A percentile compares a stretch with the other conserved stretches of the same genome.
phyloP scores from a whole-genome alignment of 768 basidiomycete genomes.

The Trametes cubensis region DNA sequence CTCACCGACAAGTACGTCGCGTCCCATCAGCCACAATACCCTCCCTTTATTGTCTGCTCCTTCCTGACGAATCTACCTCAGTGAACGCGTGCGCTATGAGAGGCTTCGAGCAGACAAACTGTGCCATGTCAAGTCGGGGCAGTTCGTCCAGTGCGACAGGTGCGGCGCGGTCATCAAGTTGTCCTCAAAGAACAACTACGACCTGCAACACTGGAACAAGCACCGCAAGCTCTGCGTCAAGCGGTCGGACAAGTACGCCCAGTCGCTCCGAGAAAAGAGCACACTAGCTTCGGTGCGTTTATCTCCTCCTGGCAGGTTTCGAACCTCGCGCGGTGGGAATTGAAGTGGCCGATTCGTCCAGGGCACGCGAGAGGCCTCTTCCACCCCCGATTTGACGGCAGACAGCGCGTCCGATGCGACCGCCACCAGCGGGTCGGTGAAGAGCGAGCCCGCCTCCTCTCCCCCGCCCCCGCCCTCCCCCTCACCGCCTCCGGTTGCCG shows the following conservation, averaged over 20 bases:
- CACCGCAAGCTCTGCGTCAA: slow-evolving; percentile 64
- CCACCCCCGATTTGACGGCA: slow-evolving; percentile 7
- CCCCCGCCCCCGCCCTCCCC: slow-evolving; percentile 21
- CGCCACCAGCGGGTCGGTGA: slow-evolving; percentile 1
- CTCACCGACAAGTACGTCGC: not conserved
- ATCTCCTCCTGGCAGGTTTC: not conserved
- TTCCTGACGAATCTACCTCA: not conserved
- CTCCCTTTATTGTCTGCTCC: too few relatives aligned
- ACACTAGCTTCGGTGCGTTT: slow-evolving; percentile 5
- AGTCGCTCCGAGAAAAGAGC: slow-evolving; percentile 16
- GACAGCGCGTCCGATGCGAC: slow-evolving; percentile 8
- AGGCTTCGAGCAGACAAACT: slow-evolving; percentile 4
- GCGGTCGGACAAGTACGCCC: slow-evolving; percentile 36
- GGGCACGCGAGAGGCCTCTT: not conserved
- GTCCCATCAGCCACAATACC: too few relatives aligned
- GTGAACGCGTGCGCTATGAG: slow-evolving; percentile 7
- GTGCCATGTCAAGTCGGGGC: slow-evolving; percentile 2
- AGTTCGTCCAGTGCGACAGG: slow-evolving; percentile 45
- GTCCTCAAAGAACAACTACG: slow-evolving; percentile 66
- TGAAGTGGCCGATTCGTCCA: not conserved
- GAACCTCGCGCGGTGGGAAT: not conserved
- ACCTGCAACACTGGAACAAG: slow-evolving; percentile 67
- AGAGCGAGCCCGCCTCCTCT: slow-evolving; percentile 10
- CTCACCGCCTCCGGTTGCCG: slow-evolving; percentile 14
- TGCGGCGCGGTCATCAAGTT: slow-evolving; percentile 65